These are phyloP conservation scores for Carex parvula DNA, from an alignment of 176 grass and related monocot genomes.

Conservation along the genomic window DNA sequence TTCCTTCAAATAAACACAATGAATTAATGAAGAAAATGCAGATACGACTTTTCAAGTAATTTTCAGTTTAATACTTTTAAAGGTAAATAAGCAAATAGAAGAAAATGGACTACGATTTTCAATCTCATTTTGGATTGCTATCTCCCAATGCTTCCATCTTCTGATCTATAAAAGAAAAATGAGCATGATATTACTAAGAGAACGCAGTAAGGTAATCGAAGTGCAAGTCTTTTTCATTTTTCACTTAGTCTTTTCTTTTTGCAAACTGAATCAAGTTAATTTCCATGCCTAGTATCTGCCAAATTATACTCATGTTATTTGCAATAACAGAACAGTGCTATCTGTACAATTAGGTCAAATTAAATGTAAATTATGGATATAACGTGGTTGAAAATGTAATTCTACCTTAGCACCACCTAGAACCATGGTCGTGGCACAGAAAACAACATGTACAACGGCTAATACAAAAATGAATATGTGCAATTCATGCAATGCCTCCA, in stretches of 20 bases:
- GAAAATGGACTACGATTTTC: too few relatives aligned
- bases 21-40: not conserved
- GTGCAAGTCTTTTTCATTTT: not conserved
- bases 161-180: conserved; percentile 45
- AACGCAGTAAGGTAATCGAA: not conserved
- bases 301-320: too few relatives aligned
- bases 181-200: not conserved
- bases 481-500: conserved; percentile 80
- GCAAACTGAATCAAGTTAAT: not conserved
- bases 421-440: conserved; percentile 77
- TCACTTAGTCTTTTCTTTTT: not conserved
- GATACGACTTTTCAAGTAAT: not conserved
- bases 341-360: not conserved
- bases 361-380: not conserved
- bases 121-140: conserved; percentile 37
- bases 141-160: conserved; percentile 74
- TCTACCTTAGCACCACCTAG: conserved; percentile 66
- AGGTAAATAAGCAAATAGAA: conserved; percentile 18
- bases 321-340: not conserved
- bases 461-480: conserved; percentile 94
- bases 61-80: not conserved
- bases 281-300: too few relatives aligned
- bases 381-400: not conserved
- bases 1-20: conserved; percentile 24
- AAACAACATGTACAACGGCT: conserved; percentile 69